Base-by-base conservation (phyloP, 2,329 filamentous ascomycete genomes). In the Verticillium zaregamsianum region DNA sequence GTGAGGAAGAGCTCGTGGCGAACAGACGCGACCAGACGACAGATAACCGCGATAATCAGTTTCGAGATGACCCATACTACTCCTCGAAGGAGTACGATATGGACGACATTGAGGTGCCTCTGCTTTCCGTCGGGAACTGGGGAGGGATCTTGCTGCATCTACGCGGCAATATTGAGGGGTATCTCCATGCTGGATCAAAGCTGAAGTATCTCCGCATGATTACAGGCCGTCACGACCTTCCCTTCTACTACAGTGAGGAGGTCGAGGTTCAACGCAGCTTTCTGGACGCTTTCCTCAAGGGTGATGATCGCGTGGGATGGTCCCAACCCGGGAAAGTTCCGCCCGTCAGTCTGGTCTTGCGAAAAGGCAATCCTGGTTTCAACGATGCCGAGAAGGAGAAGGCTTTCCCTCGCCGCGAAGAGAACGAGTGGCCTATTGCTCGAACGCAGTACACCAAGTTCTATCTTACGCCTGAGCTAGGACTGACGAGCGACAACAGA, bases 161-260 rank as follows among this genome's bases (percentile, higher is more conserved):
- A 5, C 80, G 88, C 8, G 89, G 89, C 2, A 91, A 91, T 65
- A 79, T 91, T 8, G 80, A 89, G 67, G 89, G 88, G 0, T 91
- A 83, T 61, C 75, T 76, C 1, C 79, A 86, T 57, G 88, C 88
- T 0, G 86, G 87, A 0, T 90, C 88, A 0, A 78, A 86, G 62
- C 77, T 86, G 64, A 91, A 91, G 71, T 92, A 88, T 66, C 78
- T 91, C 0, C 82, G 88, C 7, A 86, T 90, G 70, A 88, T 91
- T 68, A 87, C 84, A 0, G 89, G 89, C 2, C 81, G 89, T 0
- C 89, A 92, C 64, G 89, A 91, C 67, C 77, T 91, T 2, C 89
- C 89, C 0, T 91, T 91, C 70, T 92, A 90, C 74, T 90, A 90
- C 69, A 72, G 82, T 1, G 85, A 90, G 57, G 86, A 90, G 64